Percentiles rank a stretch among this genome's conserved stretches.
phyloP scores from a whole-genome alignment of 352 stramenopile species.

The Phytophthora megakarya region DNA sequence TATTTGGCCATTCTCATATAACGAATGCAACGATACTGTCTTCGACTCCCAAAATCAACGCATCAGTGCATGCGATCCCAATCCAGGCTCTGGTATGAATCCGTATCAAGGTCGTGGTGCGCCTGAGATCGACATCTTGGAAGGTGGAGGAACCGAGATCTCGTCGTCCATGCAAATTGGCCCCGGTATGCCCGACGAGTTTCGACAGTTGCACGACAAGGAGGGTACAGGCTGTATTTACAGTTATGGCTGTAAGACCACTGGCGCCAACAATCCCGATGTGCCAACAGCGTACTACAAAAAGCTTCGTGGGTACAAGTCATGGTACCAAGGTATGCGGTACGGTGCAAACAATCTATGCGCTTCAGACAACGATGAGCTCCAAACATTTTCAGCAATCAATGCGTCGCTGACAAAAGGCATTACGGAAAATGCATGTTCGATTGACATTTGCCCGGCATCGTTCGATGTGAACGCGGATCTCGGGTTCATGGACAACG shows the following conservation, averaged over 20 bases:
- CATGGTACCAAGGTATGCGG: constrained; percentile 63
- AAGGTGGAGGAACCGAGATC: constrained; percentile 20
- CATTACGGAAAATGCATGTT: constrained; percentile 55
- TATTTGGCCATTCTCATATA: constrained; percentile 95
- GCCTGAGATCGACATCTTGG: constrained; percentile 52
- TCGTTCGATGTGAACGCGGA: constrained; percentile 55
- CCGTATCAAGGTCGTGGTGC: constrained; percentile 86
- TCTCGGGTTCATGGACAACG: constrained; percentile 32
- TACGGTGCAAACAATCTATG: constrained; percentile 68
- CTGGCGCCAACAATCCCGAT: constrained; percentile 45
- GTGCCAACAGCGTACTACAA: constrained; percentile 43
- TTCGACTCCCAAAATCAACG: constrained; percentile 60
- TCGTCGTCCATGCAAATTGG: constrained; percentile 56
- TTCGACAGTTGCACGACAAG: constrained; percentile 38
- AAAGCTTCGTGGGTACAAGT: constrained; percentile 22
- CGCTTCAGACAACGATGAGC: constrained; percentile 1
- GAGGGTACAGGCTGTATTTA: constrained; percentile 12
- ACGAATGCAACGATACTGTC: constrained; percentile 81
- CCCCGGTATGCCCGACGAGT: constrained; percentile 62
- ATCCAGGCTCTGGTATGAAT: constrained; percentile 92
- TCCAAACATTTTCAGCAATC: constrained; percentile 29
- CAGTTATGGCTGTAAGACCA: constrained; percentile 26
- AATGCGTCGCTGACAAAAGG: constrained; percentile 34
- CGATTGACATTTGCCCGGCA: constrained; percentile 35
- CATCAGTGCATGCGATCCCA: constrained; percentile 87